Evolutionary conservation across 169 alveolate species (phyloP), one percentile per base, ranked within the genome.

Genomic region (Plasmodium berghei): DNA sequence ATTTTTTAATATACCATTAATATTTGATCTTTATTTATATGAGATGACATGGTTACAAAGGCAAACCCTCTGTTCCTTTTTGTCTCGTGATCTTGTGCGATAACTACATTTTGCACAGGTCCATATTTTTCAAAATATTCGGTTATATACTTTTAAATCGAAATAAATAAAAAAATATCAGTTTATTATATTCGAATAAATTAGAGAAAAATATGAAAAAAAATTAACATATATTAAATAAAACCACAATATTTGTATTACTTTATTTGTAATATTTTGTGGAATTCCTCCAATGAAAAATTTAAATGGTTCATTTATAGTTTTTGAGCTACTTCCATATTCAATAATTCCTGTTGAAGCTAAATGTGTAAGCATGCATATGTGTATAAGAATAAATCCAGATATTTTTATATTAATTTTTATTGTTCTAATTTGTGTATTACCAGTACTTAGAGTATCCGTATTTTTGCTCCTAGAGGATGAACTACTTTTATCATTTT

Each of bases 61-160:
- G 89, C 89, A 75, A 75, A 75, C 64, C 89, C 89, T 56, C 89
- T 46, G 67, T 75, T 75, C 40, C 89, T 75, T 56, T 75, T 75
- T 40, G 89, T 75, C 40, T 75, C 89, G 49, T 75, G 89, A 18
- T 75, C 89, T 75, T 75, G 89, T 16, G 89, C 89, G 14, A 75
- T 75, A 55, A 75, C 89, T 3, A 64, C 89, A 62, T 62, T 63
- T 42, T 75, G 77, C 61, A 75, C 89, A 40, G 89, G 26, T 26
- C 89, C 89, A 56, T 75, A 75, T 75, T 75, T 63, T 75, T 75
- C 89, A 69, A 75, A 75, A 70, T 75, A 75, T 54, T 63, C 89
- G n/a, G 26, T 63, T 75, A 63, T 64, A 45, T 75, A 16, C 77
- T 75, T 52, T 56, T 42, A 48, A 14, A 28, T 24, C 8, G 46